Percentiles rank a stretch among this genome's conserved stretches.
These are phyloP conservation scores for Penicillium malachiteum DNA, from an alignment of 495 filamentous ascomycete species.

Conservation along the genomic window DNA sequence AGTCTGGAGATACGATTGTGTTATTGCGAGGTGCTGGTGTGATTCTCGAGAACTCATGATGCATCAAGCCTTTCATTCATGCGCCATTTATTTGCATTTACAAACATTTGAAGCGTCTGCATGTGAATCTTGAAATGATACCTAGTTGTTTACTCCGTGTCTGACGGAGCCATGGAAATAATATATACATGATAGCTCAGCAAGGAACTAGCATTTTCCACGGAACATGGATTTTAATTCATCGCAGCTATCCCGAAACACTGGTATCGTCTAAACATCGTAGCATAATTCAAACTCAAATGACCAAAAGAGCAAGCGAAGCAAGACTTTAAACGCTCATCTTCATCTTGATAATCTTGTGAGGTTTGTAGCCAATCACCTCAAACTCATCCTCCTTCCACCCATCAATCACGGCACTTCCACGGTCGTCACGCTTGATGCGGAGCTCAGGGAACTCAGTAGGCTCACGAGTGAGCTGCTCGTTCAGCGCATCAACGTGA, in stretches of 20 bases:
- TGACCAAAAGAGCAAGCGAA: neutral
- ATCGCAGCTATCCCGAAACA: neutral
- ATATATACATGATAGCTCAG: neutral
- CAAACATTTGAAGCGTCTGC: neutral
- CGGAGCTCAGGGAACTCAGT: conserved; percentile 76
- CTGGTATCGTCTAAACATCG: conserved; percentile 5
- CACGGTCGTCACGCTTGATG: conserved; percentile 62
- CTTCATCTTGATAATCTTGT: conserved; percentile 91
- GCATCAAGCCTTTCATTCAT: conserved; percentile 9
- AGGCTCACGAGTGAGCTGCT: conserved; percentile 78
- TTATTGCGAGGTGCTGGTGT: conserved; percentile 79
- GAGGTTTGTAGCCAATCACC: conserved; percentile 84
- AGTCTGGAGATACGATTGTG: conserved; percentile 84
- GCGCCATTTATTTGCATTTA: conserved; percentile 5
- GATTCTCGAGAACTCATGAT: conserved; percentile 42
- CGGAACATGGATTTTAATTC: neutral
- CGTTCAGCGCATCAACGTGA: conserved; percentile 81
- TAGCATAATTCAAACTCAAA: neutral
- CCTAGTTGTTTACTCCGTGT: too few relatives aligned
- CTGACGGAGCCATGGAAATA: too few relatives aligned
- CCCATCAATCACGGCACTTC: conserved; percentile 64
- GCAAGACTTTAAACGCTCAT: conserved; percentile 71
- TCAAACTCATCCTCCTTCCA: conserved; percentile 88
- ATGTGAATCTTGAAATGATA: neutral
- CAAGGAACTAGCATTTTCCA: too few relatives aligned